Conservation (phyloP, 768 basidiomycete genomes). For the Mycena albidolilacea region DNA sequence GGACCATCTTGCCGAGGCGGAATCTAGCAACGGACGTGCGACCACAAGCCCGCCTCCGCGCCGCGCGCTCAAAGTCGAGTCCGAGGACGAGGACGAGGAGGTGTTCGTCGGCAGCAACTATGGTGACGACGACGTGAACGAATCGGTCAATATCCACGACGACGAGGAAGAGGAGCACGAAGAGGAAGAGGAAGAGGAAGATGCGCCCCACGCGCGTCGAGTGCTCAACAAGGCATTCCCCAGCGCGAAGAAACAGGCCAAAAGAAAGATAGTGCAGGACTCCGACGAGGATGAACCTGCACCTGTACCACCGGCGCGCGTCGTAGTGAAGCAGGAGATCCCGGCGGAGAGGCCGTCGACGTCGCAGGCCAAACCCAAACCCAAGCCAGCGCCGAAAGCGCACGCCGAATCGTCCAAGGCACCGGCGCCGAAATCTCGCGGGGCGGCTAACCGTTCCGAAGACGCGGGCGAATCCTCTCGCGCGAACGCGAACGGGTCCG, state of each 20-base stretch:
- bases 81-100: conserved; percentile 29
- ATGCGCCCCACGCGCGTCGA: conserved; percentile 16
- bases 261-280: background rate
- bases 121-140: conserved; percentile 3
- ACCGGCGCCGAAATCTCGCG: conserved; percentile 1
- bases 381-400: background rate
- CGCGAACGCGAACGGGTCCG: background rate
- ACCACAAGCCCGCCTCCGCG: background rate
- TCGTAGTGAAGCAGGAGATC: background rate
- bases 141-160: background rate
- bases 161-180: conserved; percentile 20
- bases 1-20: conserved; percentile 8
- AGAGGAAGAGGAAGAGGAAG: conserved; percentile 14
- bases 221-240: conserved; percentile 10
- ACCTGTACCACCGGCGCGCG: background rate
- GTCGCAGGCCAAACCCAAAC: background rate
- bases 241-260: background rate
- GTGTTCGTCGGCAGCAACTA: background rate
- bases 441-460: conserved; percentile 9
- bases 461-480: conserved; percentile 16
- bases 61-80: conserved; percentile 22
- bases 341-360: background rate
- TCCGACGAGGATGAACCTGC: background rate
- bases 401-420: conserved; percentile 12
- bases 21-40: background rate